Conservation (phyloP, 2,329 filamentous ascomycete species). For the Microcyclospora tardicrescens region DNA sequence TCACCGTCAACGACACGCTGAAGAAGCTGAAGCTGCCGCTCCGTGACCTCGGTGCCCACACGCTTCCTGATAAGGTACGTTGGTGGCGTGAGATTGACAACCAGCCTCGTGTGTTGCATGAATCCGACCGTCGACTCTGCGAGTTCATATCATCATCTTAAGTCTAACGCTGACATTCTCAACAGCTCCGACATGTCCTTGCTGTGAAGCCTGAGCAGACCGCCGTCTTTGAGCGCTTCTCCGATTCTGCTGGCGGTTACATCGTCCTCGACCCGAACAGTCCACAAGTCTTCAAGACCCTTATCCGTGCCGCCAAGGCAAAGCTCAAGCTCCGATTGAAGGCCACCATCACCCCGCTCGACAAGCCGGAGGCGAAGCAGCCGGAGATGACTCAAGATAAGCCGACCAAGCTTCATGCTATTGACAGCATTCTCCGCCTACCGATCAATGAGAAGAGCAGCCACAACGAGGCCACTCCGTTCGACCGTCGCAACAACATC, state of each 20-base stretch:
- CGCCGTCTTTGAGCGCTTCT: conserved; percentile 78
- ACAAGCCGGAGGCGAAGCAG: conserved; percentile 7
- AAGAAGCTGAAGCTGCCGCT: conserved; percentile 83
- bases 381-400: conserved; percentile 7
- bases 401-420: conserved; percentile 6
- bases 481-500: conserved; percentile 18
- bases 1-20: conserved; percentile 60
- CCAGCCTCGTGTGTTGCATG: no score
- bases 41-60: conserved; percentile 61
- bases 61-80: conserved; percentile 75
- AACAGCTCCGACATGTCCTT: conserved; percentile 57
- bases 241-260: conserved; percentile 75
- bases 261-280: conserved; percentile 68
- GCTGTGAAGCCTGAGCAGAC: conserved; percentile 48
- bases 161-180: conserved; percentile 7
- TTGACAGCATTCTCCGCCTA: conserved; percentile 12
- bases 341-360: conserved; percentile 20
- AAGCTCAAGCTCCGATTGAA: conserved; percentile 91
- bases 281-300: conserved; percentile 81
- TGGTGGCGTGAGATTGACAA: conserved; percentile 10
- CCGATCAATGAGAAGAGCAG: conserved; percentile 8
- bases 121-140: no score
- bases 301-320: conserved; percentile 91
- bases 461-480: conserved; percentile 11
- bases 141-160: conserved; percentile 1